These are phyloP conservation scores for Nicotiana tomentosiformis DNA, from an alignment of 257 asterid species.

Conservation along the genomic window DNA sequence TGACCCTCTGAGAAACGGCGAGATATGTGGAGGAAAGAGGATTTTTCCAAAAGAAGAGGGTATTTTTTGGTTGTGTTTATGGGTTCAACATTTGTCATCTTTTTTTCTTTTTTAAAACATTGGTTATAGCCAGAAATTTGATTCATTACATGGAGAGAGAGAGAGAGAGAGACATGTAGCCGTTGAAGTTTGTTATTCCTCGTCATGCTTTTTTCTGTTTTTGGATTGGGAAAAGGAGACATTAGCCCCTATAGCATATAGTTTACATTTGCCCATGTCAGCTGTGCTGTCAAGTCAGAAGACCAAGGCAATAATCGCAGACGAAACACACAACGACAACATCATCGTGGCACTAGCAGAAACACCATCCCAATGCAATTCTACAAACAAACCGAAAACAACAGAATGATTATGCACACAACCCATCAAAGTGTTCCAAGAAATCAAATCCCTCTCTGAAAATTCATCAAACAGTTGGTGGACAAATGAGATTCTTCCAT, in stretches of 20 bases:
- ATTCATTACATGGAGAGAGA: neutral
- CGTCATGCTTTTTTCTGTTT: no score
- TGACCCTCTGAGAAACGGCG: constrained; percentile 17
- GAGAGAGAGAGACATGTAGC: constrained; percentile 5
- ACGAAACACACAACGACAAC: constrained; percentile 17
- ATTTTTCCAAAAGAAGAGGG: neutral
- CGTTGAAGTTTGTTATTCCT: constrained; percentile 12
- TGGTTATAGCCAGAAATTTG: neutral
- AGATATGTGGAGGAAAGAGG: constrained; percentile 24
- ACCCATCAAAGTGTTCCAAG: constrained; percentile 61
- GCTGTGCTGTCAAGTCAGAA: neutral
- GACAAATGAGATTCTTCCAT: constrained; percentile 41
- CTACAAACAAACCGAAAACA: constrained; percentile 36
- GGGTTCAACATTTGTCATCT: neutral
- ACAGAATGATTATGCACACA: constrained; percentile 12
- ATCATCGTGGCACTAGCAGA: constrained; percentile 29
- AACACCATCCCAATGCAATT: constrained; percentile 18
- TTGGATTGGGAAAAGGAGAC: no score
- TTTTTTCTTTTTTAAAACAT: neutral
- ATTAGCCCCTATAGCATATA: no score
- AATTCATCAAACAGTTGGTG: constrained; percentile 38
- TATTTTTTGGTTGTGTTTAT: neutral
- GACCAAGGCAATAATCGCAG: constrained; percentile 26
- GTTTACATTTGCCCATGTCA: neutral
- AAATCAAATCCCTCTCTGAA: constrained; percentile 37